Conservation (phyloP, 2,329 filamentous ascomycete species). For the Aspergillus tamarii region DNA sequence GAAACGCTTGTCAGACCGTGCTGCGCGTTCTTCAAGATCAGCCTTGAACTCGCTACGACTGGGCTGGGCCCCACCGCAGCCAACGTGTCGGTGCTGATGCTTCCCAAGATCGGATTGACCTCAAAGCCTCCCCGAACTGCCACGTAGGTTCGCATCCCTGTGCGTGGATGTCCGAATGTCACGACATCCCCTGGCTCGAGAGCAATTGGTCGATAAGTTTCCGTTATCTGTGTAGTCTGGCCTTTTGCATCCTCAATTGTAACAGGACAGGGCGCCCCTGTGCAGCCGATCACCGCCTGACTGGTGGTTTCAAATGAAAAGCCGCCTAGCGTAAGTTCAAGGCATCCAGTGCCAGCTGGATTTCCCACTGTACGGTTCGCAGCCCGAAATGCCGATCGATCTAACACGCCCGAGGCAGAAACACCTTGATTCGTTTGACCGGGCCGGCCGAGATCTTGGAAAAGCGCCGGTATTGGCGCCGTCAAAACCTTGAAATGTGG, state of each 20-base stretch:
- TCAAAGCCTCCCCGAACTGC: background rate
- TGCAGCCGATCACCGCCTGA: background rate
- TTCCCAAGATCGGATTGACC: background rate
- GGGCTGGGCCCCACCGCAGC: background rate
- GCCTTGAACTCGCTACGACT: background rate
- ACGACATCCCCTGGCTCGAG: background rate
- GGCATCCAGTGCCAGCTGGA: background rate
- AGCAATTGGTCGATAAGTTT: background rate
- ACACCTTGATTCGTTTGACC: background rate
- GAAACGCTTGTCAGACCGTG: background rate
- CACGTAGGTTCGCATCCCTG: background rate
- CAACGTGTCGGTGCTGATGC: background rate
- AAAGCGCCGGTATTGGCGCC: background rate
- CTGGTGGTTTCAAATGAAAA: background rate
- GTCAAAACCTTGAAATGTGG: background rate
- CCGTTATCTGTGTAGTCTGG: background rate
- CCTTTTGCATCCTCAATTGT: background rate
- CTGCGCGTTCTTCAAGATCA: background rate
- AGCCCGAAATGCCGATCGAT: background rate
- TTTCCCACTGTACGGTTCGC: background rate
- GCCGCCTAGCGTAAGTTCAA: background rate
- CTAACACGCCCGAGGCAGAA: background rate
- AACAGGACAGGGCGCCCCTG: background rate
- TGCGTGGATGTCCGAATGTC: background rate
- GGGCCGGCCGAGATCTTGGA: background rate